Percentiles rank a stretch among this genome's conserved stretches.
Evolutionary conservation across 2,329 filamentous ascomycete species (phyloP).

Genomic region (Emydomyces testavorans): DNA sequence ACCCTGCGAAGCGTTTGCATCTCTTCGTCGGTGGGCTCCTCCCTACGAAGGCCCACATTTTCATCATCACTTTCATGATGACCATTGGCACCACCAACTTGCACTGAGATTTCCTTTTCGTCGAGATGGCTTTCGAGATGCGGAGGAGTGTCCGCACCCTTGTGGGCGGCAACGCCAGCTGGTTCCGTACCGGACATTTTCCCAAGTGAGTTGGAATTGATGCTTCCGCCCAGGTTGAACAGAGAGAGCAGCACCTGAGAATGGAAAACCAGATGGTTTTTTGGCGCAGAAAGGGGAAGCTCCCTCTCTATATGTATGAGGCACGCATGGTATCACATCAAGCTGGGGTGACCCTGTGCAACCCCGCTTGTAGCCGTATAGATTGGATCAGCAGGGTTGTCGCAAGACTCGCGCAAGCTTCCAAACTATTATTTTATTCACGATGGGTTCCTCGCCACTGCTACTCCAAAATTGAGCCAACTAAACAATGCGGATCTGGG

Average conservation of each 20-base stretch:
- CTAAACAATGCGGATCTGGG: neutral
- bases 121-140: constrained; percentile 6
- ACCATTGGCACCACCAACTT: constrained; percentile 9
- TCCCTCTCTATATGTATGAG: constrained; percentile 13
- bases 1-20: constrained; percentile 28
- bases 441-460: constrained; percentile 10
- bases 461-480: constrained; percentile 8
- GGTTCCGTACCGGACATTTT: constrained; percentile 4
- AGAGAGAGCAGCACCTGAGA: constrained; percentile 6
- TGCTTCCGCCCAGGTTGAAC: constrained; percentile 1
- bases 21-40: constrained; percentile 27
- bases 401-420: constrained; percentile 3
- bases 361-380: constrained; percentile 16
- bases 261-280: constrained; percentile 10
- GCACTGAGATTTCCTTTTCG: constrained; percentile 14
- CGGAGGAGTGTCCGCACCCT: neutral
- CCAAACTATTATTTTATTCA: neutral
- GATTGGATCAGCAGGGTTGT: constrained; percentile 1
- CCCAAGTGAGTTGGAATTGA: constrained; percentile 2
- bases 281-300: constrained; percentile 8
- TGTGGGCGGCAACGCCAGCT: neutral
- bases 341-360: neutral
- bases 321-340: constrained; percentile 4
- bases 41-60: constrained; percentile 6
- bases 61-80: constrained; percentile 16